Evolutionary conservation across 768 basidiomycete species (phyloP).

Genomic region (Epithele typhae): DNA sequence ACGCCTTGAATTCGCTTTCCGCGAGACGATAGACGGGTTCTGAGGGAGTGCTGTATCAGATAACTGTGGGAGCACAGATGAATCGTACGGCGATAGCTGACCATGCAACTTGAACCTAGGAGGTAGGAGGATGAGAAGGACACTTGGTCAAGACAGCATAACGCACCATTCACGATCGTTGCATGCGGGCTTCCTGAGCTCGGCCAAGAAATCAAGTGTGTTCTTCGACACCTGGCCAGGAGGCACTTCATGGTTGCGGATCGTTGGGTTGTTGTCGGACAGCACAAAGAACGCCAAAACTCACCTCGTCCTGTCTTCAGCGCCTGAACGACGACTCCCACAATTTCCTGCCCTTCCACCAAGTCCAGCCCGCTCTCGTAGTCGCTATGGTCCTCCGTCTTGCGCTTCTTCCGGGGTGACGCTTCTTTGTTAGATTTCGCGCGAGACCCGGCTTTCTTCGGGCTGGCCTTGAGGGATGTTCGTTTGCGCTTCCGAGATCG

Average conservation of each 20-base stretch:
- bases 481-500: slow-evolving; percentile 28
- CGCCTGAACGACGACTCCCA: slow-evolving; percentile 75
- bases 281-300: slow-evolving; percentile 15
- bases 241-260: slow-evolving; percentile 42
- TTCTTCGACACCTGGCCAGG: slow-evolving; percentile 85
- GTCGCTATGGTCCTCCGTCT: slow-evolving; percentile 35
- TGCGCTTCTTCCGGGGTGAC: slow-evolving; percentile 22
- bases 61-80: no score
- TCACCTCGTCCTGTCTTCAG: slow-evolving; percentile 79
- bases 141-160: background rate
- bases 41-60: slow-evolving; percentile 21
- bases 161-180: slow-evolving; percentile 83
- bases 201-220: slow-evolving; percentile 70
- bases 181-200: slow-evolving; percentile 67
- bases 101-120: slow-evolving; percentile 11
- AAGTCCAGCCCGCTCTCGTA: slow-evolving; percentile 41
- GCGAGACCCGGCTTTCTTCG: slow-evolving; percentile 4
- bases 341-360: slow-evolving; percentile 63
- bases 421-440: slow-evolving; percentile 1
- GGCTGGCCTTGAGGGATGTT: slow-evolving; percentile 1
- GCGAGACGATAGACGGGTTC: slow-evolving; percentile 78
- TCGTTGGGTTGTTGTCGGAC: background rate
- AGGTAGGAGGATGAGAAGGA: background rate
- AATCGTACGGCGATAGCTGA: background rate
- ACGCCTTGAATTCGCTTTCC: slow-evolving; percentile 87